Percentiles rank a stretch among this genome's conserved stretches.
Evolutionary conservation across 1,284 basidiomycete genomes (phyloP).

Genomic region (Marasmius oreades): DNA sequence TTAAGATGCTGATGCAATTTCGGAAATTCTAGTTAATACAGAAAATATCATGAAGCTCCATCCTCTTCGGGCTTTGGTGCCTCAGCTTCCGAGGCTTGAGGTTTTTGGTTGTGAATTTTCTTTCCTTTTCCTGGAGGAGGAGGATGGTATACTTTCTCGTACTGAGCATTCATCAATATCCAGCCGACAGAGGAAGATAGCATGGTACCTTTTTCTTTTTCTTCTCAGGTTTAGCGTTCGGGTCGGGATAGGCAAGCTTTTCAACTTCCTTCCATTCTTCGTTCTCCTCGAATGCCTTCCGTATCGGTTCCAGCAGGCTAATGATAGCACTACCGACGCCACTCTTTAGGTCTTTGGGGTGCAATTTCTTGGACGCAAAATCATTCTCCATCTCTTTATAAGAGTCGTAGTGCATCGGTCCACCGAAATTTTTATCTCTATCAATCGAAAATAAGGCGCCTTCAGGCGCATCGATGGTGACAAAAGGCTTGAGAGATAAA

Average conservation of each 20-base stretch:
- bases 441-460: constrained; percentile 83
- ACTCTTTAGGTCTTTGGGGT: constrained; percentile 90
- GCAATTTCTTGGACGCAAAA: constrained; percentile 75
- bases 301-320: constrained; percentile 80
- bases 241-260: constrained; percentile 82
- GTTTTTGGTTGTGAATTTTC: constrained; percentile 30
- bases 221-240: constrained; percentile 56
- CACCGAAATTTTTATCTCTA: constrained; percentile 83
- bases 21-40: too few relatives aligned
- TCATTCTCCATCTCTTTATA: constrained; percentile 74
- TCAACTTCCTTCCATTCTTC: constrained; percentile 83
- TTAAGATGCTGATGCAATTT: too few relatives aligned
- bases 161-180: background rate
- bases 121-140: constrained; percentile 75
- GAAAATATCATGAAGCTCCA: background rate
- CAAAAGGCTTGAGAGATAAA: constrained; percentile 56
- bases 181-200: background rate
- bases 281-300: constrained; percentile 70
- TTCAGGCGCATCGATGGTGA: constrained; percentile 65
- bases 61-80: background rate
- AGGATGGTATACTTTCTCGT: constrained; percentile 77
- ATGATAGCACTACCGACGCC: constrained; percentile 79
- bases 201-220: constrained; percentile 60
- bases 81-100: background rate
- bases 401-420: constrained; percentile 69